Percentiles rank a stretch among this genome's conserved stretches.
Evolutionary conservation across 129 eudicot genomes (phyloP).

Genomic region (Flaveria bidentis): DNA sequence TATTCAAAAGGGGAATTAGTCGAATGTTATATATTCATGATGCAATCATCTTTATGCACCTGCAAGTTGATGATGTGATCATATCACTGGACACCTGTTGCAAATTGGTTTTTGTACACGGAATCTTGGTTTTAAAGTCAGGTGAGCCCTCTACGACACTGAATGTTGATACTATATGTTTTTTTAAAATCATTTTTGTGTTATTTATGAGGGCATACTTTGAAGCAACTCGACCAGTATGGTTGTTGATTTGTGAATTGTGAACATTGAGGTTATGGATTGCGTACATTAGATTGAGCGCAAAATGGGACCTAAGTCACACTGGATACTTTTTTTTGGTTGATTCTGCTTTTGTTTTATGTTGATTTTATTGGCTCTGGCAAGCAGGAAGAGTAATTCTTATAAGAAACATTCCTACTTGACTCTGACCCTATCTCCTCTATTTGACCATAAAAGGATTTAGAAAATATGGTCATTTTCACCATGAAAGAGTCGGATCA

Average conservation of each 20-base stretch:
- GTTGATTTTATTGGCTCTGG: neutral
- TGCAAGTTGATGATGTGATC: constrained; percentile 8
- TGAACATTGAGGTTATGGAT: too few relatives aligned
- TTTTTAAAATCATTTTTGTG: too few relatives aligned
- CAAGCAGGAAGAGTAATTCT: neutral
- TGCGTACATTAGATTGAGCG: too few relatives aligned
- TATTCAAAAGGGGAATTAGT: neutral
- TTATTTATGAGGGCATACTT: too few relatives aligned
- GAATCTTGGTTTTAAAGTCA: neutral
- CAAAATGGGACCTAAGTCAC: too few relatives aligned
- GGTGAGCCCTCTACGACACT: neutral
- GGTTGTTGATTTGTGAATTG: too few relatives aligned
- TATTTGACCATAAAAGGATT: neutral
- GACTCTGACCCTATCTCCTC: neutral
- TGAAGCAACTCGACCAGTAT: too few relatives aligned
- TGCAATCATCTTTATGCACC: constrained; percentile 4
- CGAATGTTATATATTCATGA: constrained; percentile 4
- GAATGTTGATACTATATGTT: neutral
- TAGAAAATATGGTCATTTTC: neutral
- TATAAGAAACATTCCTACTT: neutral
- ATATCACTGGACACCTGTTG: neutral
- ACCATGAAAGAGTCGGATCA: neutral
- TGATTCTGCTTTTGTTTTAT: too few relatives aligned
- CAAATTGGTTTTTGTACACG: neutral
- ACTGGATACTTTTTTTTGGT: too few relatives aligned